phyloP scores from a whole-genome alignment of 345 rosid species.

The Salix brachista region DNA sequence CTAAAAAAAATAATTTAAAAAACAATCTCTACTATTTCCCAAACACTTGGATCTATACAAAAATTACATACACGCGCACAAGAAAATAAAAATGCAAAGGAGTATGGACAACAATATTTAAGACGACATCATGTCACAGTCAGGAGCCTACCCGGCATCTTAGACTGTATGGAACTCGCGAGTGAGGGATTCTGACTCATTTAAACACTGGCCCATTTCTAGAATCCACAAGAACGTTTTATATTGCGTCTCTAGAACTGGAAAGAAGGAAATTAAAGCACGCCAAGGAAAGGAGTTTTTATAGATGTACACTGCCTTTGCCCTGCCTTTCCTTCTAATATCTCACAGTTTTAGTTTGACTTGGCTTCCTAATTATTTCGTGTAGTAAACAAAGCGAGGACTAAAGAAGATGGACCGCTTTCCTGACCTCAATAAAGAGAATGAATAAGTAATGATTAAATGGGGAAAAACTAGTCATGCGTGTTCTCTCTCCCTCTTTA shows the following conservation, averaged over 20 bases:
- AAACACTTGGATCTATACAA: too few species aligned
- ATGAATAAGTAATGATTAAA: background rate
- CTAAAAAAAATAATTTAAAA: too few species aligned
- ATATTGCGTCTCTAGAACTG: background rate
- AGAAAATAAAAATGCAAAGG: too few species aligned
- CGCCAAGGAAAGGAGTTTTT: too few species aligned
- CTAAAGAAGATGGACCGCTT: background rate
- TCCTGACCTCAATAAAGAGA: background rate
- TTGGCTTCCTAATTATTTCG: background rate
- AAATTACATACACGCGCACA: too few species aligned
- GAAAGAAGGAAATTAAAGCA: background rate
- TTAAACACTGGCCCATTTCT: background rate
- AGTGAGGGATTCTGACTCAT: background rate
- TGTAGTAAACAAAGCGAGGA: background rate
- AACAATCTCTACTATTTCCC: too few species aligned
- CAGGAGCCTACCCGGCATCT: too few species aligned
- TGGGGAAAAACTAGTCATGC: too few species aligned
- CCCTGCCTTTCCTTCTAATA: background rate
- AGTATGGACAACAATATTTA: too few species aligned
- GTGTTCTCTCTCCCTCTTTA: too few species aligned
- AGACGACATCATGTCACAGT: too few species aligned
- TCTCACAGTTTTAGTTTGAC: background rate
- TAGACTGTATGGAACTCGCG: background rate
- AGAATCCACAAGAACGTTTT: conserved; percentile 1
- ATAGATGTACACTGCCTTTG: too few species aligned